Conservation (phyloP, 2,329 filamentous ascomycete genomes). For the Simplicillium sp. region DNA sequence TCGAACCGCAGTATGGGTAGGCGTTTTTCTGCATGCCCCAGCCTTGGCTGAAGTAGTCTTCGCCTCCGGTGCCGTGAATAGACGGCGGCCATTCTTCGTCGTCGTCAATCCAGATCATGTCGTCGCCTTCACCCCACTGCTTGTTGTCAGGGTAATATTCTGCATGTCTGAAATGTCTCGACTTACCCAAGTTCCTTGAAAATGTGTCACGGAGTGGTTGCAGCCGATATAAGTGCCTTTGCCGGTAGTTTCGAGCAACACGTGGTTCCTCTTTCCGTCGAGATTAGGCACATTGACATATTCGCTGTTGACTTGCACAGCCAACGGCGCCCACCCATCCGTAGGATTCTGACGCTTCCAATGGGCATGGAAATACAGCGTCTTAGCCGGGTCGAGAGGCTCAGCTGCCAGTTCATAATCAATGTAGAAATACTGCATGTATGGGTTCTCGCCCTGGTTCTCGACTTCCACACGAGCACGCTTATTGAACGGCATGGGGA, state of each 20-base stretch:
- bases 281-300: constrained; percentile 21
- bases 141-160: too few species aligned
- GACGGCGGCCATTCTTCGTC: constrained; percentile 20
- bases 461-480: constrained; percentile 23
- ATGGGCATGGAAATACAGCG: constrained; percentile 22
- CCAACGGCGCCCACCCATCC: constrained; percentile 20
- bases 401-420: constrained; percentile 20
- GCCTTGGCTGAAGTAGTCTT: constrained; percentile 22
- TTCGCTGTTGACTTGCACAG: constrained; percentile 20
- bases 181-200: constrained; percentile 18
- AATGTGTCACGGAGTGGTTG: constrained; percentile 21
- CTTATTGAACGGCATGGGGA: constrained; percentile 22
- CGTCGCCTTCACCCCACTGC: constrained; percentile 21
- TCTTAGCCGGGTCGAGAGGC: constrained; percentile 14
- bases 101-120: constrained; percentile 25
- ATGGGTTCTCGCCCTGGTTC: constrained; percentile 21
- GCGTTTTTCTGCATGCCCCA: constrained; percentile 26
- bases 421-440: constrained; percentile 25
- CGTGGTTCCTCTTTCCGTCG: constrained; percentile 17
- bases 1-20: constrained; percentile 20
- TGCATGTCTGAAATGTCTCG: too few species aligned
- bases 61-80: constrained; percentile 22
- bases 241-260: constrained; percentile 19
- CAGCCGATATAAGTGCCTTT: constrained; percentile 20
- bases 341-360: constrained; percentile 22